phyloP scores from a whole-genome alignment of 345 rosid species.

The Pugionium dolabratum region DNA sequence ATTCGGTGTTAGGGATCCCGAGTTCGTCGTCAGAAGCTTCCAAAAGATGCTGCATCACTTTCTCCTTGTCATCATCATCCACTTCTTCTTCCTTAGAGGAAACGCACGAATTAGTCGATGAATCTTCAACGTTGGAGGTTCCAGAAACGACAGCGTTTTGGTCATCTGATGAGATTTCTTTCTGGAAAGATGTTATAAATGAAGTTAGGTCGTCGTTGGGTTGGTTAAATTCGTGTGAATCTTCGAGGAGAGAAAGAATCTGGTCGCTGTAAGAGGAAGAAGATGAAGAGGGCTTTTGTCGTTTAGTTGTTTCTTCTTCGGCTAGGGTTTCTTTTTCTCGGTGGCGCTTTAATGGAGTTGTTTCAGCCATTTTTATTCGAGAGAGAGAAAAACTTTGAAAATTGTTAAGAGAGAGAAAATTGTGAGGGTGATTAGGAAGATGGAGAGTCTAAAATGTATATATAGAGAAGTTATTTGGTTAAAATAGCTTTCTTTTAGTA shows the following conservation, averaged over 20 bases:
- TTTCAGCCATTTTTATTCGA: constrained; percentile 49
- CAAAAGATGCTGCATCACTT: constrained; percentile 69
- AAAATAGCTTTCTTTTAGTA: constrained; percentile 32
- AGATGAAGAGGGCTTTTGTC: constrained; percentile 43
- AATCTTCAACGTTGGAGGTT: constrained; percentile 22
- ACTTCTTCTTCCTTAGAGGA: constrained; percentile 37
- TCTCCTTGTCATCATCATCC: constrained; percentile 45
- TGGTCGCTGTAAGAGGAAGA: constrained; percentile 42
- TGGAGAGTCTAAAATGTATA: constrained; percentile 42
- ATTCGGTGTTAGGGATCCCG: constrained; percentile 62
- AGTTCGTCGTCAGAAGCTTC: constrained; percentile 92
- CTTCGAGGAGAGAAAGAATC: constrained; percentile 67
- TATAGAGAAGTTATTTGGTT: constrained; percentile 59
- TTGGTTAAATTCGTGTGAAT: constrained; percentile 58
- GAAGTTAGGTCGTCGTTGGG: constrained; percentile 55
- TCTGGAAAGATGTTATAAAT: constrained; percentile 58
- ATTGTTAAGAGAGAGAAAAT: constrained; percentile 25
- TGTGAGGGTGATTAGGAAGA: constrained; percentile 45
- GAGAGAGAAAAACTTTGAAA: constrained; percentile 2
- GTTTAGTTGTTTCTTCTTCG: constrained; percentile 46
- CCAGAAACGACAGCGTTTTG: constrained; percentile 2
- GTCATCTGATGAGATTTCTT: constrained; percentile 50
- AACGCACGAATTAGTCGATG: constrained; percentile 21
- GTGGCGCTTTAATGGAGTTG: constrained; percentile 51
- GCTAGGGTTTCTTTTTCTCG: constrained; percentile 48